Evolutionary conservation across 192 early-diverging fungal species (phyloP).

Genomic region (Backusella liffmaniae): DNA sequence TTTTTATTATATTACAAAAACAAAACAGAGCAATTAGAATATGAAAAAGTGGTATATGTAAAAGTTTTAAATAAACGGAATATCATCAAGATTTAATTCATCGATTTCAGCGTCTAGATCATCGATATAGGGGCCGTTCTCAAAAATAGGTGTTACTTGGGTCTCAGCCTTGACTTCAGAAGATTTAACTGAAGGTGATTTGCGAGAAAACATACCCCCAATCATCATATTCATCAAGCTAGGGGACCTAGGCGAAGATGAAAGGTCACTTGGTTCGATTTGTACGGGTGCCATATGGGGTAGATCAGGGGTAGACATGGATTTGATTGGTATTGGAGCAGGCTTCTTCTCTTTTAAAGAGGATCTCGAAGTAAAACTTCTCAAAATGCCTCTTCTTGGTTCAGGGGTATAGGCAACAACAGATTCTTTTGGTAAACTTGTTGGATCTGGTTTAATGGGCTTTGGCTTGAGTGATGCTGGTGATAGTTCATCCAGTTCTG

Average conservation of each 20-base stretch:
- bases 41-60: background rate
- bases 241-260: background rate
- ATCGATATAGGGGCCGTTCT: background rate
- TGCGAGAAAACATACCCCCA: slow-evolving; percentile 3
- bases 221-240: slow-evolving; percentile 3
- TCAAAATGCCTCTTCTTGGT: slow-evolving; percentile 19
- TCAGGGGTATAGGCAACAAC: slow-evolving; percentile 8
- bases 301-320: background rate
- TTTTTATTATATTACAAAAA: background rate
- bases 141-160: slow-evolving; percentile 10
- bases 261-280: background rate
- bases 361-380: slow-evolving; percentile 23
- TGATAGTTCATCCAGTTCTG: slow-evolving; percentile 8
- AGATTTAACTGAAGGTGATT: background rate
- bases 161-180: background rate
- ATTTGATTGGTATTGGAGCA: background rate
- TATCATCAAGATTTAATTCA: slow-evolving; percentile 23
- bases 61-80: slow-evolving; percentile 24
- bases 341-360: background rate
- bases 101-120: slow-evolving; percentile 13
- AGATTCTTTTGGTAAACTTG: slow-evolving; percentile 17
- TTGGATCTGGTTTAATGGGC: slow-evolving; percentile 26
- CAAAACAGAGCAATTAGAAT: background rate
- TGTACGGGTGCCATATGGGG: background rate
- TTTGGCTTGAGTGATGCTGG: slow-evolving; percentile 27